A percentile compares a stretch with the other conserved stretches of the same genome.
These are phyloP conservation scores for Apiotrichum domesticum DNA, from an alignment of 1,284 basidiomycete genomes.

Conservation along the genomic window DNA sequence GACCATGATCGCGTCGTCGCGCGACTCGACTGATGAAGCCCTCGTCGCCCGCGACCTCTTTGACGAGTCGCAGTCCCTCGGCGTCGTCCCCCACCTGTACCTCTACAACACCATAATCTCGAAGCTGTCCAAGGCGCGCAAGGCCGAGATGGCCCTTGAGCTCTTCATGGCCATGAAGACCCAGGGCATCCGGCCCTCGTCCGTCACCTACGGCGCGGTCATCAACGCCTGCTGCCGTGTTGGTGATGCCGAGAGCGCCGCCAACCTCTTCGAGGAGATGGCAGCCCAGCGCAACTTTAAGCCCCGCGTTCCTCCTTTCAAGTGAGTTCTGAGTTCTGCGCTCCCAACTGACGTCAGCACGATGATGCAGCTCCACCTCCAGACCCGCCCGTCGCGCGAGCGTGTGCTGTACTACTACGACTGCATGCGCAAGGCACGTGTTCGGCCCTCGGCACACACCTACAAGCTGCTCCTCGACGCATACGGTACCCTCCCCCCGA, in stretches of 20 bases:
- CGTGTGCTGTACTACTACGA: slow-evolving; percentile 72
- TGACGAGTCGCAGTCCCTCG: slow-evolving; percentile 65
- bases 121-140: slow-evolving; percentile 84
- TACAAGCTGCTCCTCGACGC: slow-evolving; percentile 93
- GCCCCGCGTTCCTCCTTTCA: slow-evolving; percentile 79
- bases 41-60: slow-evolving; percentile 77
- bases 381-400: slow-evolving; percentile 77
- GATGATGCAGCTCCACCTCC: slow-evolving; percentile 96
- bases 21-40: slow-evolving; percentile 90
- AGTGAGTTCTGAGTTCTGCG: slow-evolving; percentile 34
- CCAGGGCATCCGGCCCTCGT: slow-evolving; percentile 60
- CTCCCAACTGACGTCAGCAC: slow-evolving; percentile 60
- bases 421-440: slow-evolving; percentile 58
- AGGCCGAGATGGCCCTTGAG: slow-evolving; percentile 78
- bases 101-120: slow-evolving; percentile 95
- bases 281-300: slow-evolving; percentile 63
- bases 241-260: slow-evolving; percentile 78
- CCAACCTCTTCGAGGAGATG: slow-evolving; percentile 84
- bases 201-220: slow-evolving; percentile 91
- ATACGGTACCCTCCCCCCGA: slow-evolving; percentile 78
- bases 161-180: slow-evolving; percentile 73
- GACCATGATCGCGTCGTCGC: slow-evolving; percentile 75
- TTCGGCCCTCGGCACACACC: slow-evolving; percentile 77
- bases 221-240: slow-evolving; percentile 88
- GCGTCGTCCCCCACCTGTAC: slow-evolving; percentile 72